phyloP scores from a whole-genome alignment of 352 stramenopile species.

The Peronospora tabacina region DNA sequence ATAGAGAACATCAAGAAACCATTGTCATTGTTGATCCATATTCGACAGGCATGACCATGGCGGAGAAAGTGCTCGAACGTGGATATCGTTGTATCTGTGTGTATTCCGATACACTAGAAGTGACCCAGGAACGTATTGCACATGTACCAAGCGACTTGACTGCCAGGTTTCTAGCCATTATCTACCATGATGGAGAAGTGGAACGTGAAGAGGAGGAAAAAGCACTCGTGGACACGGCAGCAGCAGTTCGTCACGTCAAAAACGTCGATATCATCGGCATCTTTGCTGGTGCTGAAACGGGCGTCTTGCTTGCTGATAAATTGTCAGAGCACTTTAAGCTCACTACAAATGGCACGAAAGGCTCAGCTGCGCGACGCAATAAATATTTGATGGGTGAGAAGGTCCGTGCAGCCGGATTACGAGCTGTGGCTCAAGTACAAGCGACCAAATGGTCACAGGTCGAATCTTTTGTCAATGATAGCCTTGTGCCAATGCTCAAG shows the following conservation, averaged over 20 bases:
- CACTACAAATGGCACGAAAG: slow-evolving; percentile 76
- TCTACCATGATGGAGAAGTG: slow-evolving; percentile 63
- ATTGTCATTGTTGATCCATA: slow-evolving; percentile 94
- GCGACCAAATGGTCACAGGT: slow-evolving; percentile 78
- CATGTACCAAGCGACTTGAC: slow-evolving; percentile 47
- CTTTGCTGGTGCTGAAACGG: slow-evolving; percentile 89
- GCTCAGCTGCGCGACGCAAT: slow-evolving; percentile 81
- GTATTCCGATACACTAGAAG: slow-evolving; percentile 70
- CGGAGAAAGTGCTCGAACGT: slow-evolving; percentile 75
- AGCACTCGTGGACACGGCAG: slow-evolving; percentile 33
- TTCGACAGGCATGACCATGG: slow-evolving; percentile 90
- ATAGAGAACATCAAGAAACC: slow-evolving; percentile 34
- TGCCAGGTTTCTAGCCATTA: slow-evolving; percentile 46
- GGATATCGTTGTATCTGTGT: slow-evolving; percentile 80
- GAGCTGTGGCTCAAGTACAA: slow-evolving; percentile 69
- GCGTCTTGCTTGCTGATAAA: slow-evolving; percentile 87
- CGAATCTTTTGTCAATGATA: slow-evolving; percentile 68
- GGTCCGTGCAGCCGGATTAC: slow-evolving; percentile 56
- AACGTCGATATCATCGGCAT: slow-evolving; percentile 67
- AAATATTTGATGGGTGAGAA: slow-evolving; percentile 88
- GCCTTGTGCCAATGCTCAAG: slow-evolving; percentile 33
- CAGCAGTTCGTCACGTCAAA: slow-evolving; percentile 28
- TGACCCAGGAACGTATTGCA: slow-evolving; percentile 67
- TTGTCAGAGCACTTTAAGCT: slow-evolving; percentile 85
- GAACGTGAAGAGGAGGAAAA: slow-evolving; percentile 22